Evolutionary conservation across 176 grass and related monocot genomes (phyloP), one percentile per base, ranked within the genome.

Genomic region (Luzula sylvatica): DNA sequence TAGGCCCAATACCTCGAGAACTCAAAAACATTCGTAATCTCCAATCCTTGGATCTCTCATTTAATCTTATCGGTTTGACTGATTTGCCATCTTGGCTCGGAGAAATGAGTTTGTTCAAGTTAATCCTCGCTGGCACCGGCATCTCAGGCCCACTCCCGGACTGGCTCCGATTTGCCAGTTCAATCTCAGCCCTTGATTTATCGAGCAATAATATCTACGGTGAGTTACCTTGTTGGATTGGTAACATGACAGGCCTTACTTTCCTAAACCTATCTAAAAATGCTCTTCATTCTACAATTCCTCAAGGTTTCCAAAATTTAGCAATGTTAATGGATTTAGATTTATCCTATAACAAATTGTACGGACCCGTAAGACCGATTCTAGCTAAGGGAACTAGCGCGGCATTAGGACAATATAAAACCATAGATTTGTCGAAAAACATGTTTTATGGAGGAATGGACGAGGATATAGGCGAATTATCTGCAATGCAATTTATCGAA

Each of bases 301-400:
- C 69, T 1, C 48, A 68, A 8, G 61, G 52, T 23, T 79, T 79
- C 76, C 67, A 42, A 68, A 73, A 72, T 35, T 52, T 79, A 24
- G 62, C 54, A 23, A 51, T 47, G 53, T 61, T 79, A 19, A 79
- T 79, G 76, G 76, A 79, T 30, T 25, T 79, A 13, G 76, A 79
- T 53, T 52, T 73, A 24, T 71, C 70, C 11, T 58, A 35, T 43
- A 79, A 73, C 69, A 35, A 59, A 27, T 50, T 79, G 3, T 27
- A 58, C 38, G 61, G 76, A 23, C 54, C 20, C 2, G 16, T 79
- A 2, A 49, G 51, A 2, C 69, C 47, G 38, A 61, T 72, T 53
- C 47, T 79, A 23, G 60, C 52, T 21, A 79, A 79, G 68, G 68
- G 61, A 30, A 71, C 65, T 42, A 52, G 26, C 3, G 68, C 58